Percentiles rank a stretch among this genome's conserved stretches.
These are phyloP conservation scores for Eutrema heterophyllum DNA, from an alignment of 345 rosid genomes.

Conservation along the genomic window DNA sequence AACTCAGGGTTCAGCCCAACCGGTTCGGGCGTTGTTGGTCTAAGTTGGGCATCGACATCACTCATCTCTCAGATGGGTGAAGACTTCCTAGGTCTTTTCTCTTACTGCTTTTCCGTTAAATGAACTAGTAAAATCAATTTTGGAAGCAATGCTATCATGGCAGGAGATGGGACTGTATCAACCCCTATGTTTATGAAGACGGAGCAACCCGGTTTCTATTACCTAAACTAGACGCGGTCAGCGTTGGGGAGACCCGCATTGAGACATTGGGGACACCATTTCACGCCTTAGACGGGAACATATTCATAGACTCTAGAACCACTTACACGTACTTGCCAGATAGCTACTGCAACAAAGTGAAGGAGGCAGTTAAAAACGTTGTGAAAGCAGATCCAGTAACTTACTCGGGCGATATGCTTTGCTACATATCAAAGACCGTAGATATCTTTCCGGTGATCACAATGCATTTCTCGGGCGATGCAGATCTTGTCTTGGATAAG, in stretches of 20 bases:
- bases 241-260: not conserved
- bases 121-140: slow-evolving; percentile 14
- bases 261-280: slow-evolving; percentile 18
- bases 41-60: not conserved
- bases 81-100: no score
- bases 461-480: not conserved
- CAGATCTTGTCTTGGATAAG: not conserved
- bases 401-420: not conserved
- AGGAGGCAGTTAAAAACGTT: not conserved
- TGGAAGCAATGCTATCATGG: not conserved
- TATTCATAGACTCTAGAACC: slow-evolving; percentile 3
- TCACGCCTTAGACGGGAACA: slow-evolving; percentile 6
- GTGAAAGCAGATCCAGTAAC: not conserved
- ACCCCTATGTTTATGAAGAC: not conserved
- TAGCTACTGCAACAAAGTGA: not conserved
- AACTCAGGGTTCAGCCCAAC: not conserved
- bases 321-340: not conserved
- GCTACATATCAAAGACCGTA: not conserved
- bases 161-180: not conserved
- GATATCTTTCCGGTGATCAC: slow-evolving; percentile 8
- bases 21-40: slow-evolving; percentile 5
- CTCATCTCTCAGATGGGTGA: no score
- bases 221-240: slow-evolving; percentile 17
- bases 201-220: not conserved
- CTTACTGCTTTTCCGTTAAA: not conserved